Percentiles rank a stretch among this genome's conserved stretches.
phyloP scores from a whole-genome alignment of 805 yeast species.

The Metschnikowia shivogae region DNA sequence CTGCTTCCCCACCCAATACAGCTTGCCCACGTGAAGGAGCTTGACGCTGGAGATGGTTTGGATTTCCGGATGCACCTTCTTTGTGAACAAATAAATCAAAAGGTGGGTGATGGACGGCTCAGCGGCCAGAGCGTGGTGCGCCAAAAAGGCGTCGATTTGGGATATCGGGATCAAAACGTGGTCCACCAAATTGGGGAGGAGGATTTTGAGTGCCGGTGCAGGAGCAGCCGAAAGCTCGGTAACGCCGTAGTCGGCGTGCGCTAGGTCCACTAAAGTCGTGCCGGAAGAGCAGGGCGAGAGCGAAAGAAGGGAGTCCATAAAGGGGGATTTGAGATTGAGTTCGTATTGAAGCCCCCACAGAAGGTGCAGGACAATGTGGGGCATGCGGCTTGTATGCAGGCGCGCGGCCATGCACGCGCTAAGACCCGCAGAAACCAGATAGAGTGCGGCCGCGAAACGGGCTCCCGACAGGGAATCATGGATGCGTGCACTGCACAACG shows the following conservation, averaged over 20 bases:
- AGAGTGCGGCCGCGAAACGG: no score
- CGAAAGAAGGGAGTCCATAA: background rate
- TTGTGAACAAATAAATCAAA: conserved; percentile 11
- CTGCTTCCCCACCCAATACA: conserved; percentile 7
- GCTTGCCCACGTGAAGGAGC: conserved; percentile 16
- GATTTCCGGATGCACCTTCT: conserved; percentile 3
- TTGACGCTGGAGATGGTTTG: conserved; percentile 10
- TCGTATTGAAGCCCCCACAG: conserved; percentile 6
- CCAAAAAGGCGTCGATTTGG: conserved; percentile 11
- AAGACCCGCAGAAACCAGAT: no score
- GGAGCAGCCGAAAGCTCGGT: background rate
- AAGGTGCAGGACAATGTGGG: conserved; percentile 10
- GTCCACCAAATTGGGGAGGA: conserved; percentile 15
- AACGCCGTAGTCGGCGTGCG: background rate
- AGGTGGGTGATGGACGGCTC: conserved; percentile 10
- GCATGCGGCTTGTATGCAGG: conserved; percentile 2
- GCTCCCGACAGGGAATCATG: no score
- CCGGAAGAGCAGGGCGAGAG: conserved; percentile 18
- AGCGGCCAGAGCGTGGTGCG: background rate
- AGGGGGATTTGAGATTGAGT: background rate
- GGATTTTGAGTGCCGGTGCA: conserved; percentile 6
- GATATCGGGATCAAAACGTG: conserved; percentile 2
- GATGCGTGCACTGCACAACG: no score
- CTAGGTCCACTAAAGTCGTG: conserved; percentile 1
- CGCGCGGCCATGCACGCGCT: background rate